These are phyloP conservation scores for Fonsecaea pedrosoi DNA, from an alignment of 2,329 filamentous ascomycete genomes.

Conservation along the genomic window DNA sequence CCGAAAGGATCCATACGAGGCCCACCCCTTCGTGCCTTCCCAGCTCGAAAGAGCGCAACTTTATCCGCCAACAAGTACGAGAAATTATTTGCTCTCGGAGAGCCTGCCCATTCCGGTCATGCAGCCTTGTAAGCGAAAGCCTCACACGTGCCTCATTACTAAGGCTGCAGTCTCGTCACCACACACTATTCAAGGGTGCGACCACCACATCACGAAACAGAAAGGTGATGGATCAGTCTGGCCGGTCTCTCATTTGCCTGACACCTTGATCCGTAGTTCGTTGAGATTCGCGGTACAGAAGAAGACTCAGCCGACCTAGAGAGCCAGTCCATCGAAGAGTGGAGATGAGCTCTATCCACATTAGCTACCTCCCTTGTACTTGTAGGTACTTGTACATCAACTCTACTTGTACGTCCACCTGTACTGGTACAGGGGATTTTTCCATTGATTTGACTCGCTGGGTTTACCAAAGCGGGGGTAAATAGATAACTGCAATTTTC, in stretches of 20 bases:
- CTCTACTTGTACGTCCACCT: no score
- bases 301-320: no score
- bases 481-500: not conserved
- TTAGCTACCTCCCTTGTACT: not conserved
- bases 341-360: not conserved
- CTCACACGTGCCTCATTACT: not conserved
- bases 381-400: no score
- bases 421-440: no score
- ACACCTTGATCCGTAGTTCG: not conserved
- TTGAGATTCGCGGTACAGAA: no score
- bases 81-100: not conserved
- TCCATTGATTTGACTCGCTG: no score
- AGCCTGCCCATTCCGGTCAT: slow-evolving; percentile 8
- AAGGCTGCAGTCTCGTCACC: not conserved
- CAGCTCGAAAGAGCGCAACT: not conserved
- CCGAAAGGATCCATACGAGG: not conserved
- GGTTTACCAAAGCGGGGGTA: no score
- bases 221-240: not conserved
- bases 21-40: not conserved
- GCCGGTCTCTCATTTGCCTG: not conserved
- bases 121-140: not conserved
- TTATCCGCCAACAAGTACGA: no score
- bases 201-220: not conserved
- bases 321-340: no score
- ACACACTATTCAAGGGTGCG: not conserved